phyloP scores from a whole-genome alignment of 73 alveolate species.

The Paramecium sonneborni region DNA sequence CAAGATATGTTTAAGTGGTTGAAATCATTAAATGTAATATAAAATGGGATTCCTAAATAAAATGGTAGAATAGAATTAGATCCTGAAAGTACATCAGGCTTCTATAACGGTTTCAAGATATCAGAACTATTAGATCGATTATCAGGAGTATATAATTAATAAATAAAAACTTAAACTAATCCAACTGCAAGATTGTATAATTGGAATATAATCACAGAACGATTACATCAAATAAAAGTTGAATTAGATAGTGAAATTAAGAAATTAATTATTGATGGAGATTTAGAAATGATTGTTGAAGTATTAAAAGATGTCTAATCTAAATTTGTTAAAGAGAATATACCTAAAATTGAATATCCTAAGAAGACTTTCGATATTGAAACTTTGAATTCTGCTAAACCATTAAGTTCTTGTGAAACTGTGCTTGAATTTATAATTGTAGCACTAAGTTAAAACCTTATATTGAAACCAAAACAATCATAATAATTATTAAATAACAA shows the following conservation, averaged over 20 bases:
- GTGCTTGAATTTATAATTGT: slow-evolving; percentile 1
- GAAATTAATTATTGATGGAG: slow-evolving; percentile 32
- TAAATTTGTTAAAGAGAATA: background rate
- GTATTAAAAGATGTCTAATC: background rate
- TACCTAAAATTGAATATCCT: background rate
- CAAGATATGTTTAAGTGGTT: slow-evolving; percentile 13
- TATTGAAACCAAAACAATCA: background rate
- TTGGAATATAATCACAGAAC: slow-evolving; percentile 35
- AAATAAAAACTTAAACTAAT: background rate
- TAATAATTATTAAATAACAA: background rate
- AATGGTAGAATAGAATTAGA: slow-evolving; percentile 42
- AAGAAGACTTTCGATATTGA: slow-evolving; percentile 1
- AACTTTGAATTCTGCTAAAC: slow-evolving; percentile 25
- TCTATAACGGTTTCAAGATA: slow-evolving; percentile 38
- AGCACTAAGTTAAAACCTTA: background rate
- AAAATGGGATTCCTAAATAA: slow-evolving; percentile 34
- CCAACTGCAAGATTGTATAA: slow-evolving; percentile 29
- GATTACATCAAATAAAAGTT: slow-evolving; percentile 28
- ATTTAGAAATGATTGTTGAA: slow-evolving; percentile 48
- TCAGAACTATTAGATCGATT: slow-evolving; percentile 30
- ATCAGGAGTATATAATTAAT: background rate
- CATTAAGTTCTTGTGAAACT: background rate
- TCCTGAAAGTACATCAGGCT: slow-evolving; percentile 5
- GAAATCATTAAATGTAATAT: background rate
- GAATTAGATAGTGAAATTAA: slow-evolving; percentile 8